Base-by-base conservation (phyloP, 352 stramenopile species). In the Pythium utonaiense region DNA sequence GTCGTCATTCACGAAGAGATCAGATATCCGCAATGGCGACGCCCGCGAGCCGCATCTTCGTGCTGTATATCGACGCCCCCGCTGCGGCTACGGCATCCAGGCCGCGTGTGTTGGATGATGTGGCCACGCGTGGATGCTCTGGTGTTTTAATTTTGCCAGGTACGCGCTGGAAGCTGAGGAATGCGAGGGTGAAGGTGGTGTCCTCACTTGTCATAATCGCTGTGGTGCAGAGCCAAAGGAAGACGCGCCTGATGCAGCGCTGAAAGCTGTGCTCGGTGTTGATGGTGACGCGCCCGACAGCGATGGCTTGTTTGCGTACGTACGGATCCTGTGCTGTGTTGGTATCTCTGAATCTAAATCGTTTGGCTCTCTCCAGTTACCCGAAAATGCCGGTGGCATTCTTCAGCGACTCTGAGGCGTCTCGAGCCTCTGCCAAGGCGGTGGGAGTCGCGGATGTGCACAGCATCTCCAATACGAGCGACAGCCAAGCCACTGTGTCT, bases 361-460 rank as follows among this genome's bases (percentile, higher is more conserved):
- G 42, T 47, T 19, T 7, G 38, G 2, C 7, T 54, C 10, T 45
- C 6, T 16, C 6, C 28, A 92, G 82, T 48, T 89, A 78, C 49
- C 77, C 75, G 8, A 80, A 78, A 56, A 70, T 89, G 57, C 80
- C 83, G 5, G 67, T 88, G 53, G 70, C 71, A 8, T 79, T 90
- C 33, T 87, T 85, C 61, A 88, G 73, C 41, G 48, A 70, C 14
- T 87, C 73, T 1, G 25, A 67, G 19, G 59, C 56, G 16, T 60
- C 75, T 17, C 62, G 74, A 44, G 42, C 68, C 13, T n/a, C 73
- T 25, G 73, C 64, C 6, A 71, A 74, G n/a, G 36, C 45, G 6
- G 54, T 75, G 12, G 71, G 74, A 25, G 56, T 88, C 12, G n/a
- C 48, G 13, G 48, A 66, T 0, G 76, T 89, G 7, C 58, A 74